A percentile compares a stretch with the other conserved stretches of the same genome.
Conservation (phyloP, 208 protist genomes). For the Crithidia brevicula region DNA sequence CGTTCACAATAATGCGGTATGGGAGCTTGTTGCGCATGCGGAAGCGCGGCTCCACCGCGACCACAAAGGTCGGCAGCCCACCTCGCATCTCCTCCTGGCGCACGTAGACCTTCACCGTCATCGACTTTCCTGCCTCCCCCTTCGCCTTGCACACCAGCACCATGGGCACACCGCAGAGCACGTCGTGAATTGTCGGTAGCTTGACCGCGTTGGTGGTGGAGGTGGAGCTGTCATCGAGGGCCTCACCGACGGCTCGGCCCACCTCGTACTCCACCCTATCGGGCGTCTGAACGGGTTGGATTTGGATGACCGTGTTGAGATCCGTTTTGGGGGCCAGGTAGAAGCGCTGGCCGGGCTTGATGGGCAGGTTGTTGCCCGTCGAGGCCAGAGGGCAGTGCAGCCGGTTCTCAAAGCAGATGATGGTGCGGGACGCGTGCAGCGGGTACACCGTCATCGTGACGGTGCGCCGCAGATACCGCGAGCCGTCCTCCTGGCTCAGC, state of each 20-base stretch:
- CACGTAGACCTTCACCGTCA: conserved; percentile 47
- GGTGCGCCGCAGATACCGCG: conserved; percentile 50
- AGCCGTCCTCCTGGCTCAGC: conserved; percentile 37
- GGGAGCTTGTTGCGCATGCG: conserved; percentile 78
- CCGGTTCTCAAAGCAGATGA: conserved; percentile 85
- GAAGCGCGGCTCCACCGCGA: conserved; percentile 70
- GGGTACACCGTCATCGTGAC: conserved; percentile 69
- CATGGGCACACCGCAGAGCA: conserved; percentile 44
- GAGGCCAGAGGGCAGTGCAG: conserved; percentile 46
- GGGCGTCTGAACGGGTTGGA: conserved; percentile 51
- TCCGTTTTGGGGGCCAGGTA: conserved; percentile 56
- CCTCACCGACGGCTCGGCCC: conserved; percentile 16
- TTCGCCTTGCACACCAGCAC: conserved; percentile 37
- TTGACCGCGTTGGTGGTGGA: not conserved
- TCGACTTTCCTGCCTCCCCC: not conserved
- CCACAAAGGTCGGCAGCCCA: conserved; percentile 68
- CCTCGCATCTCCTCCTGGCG: conserved; percentile 65
- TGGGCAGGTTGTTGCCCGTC: conserved; percentile 27
- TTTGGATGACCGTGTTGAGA: conserved; percentile 43
- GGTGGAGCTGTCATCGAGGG: conserved; percentile 1
- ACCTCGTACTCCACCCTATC: conserved; percentile 29
- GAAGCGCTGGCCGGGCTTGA: conserved; percentile 50
- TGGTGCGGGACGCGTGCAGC: conserved; percentile 57
- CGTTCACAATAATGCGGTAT: conserved; percentile 50
- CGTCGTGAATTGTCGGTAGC: conserved; percentile 43